These are phyloP conservation scores for Baorangia bicolor DNA, from an alignment of 768 basidiomycete genomes.

Conservation along the genomic window DNA sequence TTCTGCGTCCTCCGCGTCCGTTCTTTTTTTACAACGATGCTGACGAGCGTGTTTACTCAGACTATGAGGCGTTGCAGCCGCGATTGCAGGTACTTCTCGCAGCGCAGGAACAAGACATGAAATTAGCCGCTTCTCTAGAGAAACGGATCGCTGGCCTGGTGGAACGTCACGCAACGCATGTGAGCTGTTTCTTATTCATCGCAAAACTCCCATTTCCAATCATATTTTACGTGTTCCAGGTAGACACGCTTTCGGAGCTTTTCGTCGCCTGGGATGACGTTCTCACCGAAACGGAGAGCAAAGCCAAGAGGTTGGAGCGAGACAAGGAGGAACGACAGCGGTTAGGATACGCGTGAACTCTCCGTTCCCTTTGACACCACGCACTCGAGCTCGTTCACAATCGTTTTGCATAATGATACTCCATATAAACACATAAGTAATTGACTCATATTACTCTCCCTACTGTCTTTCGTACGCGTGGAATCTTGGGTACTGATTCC, in stretches of 20 bases:
- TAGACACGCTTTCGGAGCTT: slow-evolving; percentile 78
- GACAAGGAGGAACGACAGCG: slow-evolving; percentile 58
- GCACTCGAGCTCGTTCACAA: background rate
- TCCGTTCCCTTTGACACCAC: background rate
- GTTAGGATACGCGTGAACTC: slow-evolving; percentile 54
- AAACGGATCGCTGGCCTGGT: slow-evolving; percentile 61
- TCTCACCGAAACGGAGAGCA: slow-evolving; percentile 63
- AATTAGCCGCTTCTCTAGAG: slow-evolving; percentile 61
- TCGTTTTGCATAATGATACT: slow-evolving; percentile 13
- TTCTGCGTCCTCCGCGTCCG: background rate
- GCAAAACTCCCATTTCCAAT: background rate
- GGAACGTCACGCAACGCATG: slow-evolving; percentile 69
- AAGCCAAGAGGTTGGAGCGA: slow-evolving; percentile 55
- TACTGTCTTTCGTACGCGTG: slow-evolving; percentile 6
- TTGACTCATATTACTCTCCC: slow-evolving; percentile 18
- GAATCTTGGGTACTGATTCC: slow-evolving; percentile 13
- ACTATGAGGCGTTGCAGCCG: slow-evolving; percentile 64
- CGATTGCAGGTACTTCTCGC: slow-evolving; percentile 60
- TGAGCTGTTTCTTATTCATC: slow-evolving; percentile 32
- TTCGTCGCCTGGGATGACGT: slow-evolving; percentile 86
- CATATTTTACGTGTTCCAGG: slow-evolving; percentile 40
- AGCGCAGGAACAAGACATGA: slow-evolving; percentile 58
- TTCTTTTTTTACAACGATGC: background rate
- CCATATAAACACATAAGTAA: slow-evolving; percentile 20
- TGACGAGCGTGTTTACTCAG: slow-evolving; percentile 30